Evolutionary conservation across 345 rosid genomes (phyloP), one percentile per base, ranked within the genome.

Genomic region (Hevea brasiliensis): DNA sequence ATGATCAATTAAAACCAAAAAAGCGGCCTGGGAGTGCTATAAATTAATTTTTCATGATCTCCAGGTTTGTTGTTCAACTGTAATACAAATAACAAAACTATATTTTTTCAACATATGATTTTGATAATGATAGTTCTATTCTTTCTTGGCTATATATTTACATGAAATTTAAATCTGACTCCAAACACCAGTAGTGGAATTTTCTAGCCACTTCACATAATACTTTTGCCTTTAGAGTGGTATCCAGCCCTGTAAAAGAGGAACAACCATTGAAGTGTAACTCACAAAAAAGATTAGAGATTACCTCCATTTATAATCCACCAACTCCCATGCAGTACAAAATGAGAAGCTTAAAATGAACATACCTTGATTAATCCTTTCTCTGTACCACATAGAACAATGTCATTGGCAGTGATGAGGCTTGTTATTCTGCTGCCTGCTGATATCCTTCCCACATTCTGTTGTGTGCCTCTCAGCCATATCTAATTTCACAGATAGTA

Each of bases 361-460:
- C 78, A 55, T 45, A 94, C 97, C 97, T 92, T 94, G 65, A 94
- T 90, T 6, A 87, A 71, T 68, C 98, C 97, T 0, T 89, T 84
- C 74, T 94, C 97, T 8, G 97, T 94, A 24, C 98, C 98, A 29
- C 98, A 92, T 7, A 92, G 44, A 32, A 94, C 84, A 3, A 79
- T 61, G 68, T 92, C 97, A 55, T 92, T 94, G 41, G 90, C 97
- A 41, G 89, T 87, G 41, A 92, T 86, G 37, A 94, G 87, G 82
- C 97, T 92, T 51, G 97, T 92, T 78, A 94, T 90, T 74, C 74
- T 92, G 86, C 98, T 89, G 61, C 95, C 97, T 65, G 95, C 91
- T 70, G 97, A 89, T 71, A 94, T 68, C 60, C 97, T 90, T 70
- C 97, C 97, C 62, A 90, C 97, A 79, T 90, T 90, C 77, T 92